Conservation (phyloP, 768 basidiomycete species). For the Mrakia frigida region DNA sequence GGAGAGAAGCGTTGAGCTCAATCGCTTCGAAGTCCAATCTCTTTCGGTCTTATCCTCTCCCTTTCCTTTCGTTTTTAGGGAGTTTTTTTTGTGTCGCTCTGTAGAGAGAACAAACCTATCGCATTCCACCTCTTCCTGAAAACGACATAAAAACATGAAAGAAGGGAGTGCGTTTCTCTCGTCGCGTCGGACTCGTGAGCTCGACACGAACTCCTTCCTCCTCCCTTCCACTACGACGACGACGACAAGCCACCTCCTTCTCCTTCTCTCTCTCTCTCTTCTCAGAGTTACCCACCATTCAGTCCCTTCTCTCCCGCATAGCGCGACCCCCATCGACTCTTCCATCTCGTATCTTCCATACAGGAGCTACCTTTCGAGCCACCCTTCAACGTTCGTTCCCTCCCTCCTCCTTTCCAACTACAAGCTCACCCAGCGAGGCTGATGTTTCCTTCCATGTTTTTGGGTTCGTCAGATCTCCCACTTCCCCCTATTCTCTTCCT, state of each 20-base stretch:
- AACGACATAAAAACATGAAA: no score
- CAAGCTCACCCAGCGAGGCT: neutral
- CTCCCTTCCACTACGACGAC: neutral
- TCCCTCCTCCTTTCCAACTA: neutral
- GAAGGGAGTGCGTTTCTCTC: neutral
- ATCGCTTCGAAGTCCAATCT: neutral
- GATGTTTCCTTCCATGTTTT: no score
- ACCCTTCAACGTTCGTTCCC: neutral
- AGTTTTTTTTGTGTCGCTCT: no score
- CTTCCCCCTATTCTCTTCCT: neutral
- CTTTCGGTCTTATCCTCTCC: neutral
- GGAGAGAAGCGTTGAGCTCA: neutral
- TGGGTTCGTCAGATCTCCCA: neutral
- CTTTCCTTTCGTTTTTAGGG: neutral
- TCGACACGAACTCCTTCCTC: neutral
- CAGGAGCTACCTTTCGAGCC: neutral
- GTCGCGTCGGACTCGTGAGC: neutral
- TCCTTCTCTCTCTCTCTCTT: no score
- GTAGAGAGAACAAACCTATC: neutral
- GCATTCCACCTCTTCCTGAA: no score
- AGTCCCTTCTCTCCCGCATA: neutral
- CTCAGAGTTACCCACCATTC: neutral
- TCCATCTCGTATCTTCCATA: neutral
- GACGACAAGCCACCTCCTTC: no score
- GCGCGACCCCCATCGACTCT: neutral